Evolutionary conservation across 2,329 filamentous ascomycete genomes (phyloP).

Genomic region (Fusarium sp.): DNA sequence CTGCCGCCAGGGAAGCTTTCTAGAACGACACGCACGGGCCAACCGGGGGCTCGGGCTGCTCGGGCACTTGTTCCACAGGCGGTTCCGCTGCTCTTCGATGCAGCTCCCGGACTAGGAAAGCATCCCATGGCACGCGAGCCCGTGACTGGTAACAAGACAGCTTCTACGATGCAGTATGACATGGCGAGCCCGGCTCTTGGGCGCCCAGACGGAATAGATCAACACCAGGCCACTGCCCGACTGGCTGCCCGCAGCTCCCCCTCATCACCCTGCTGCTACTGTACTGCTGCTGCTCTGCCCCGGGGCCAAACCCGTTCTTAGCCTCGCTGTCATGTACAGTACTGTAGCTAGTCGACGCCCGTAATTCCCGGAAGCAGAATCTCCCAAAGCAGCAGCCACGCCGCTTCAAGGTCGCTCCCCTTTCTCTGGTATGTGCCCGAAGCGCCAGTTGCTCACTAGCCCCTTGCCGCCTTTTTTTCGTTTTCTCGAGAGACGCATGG

Average conservation of each 20-base stretch:
- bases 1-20: conserved; percentile 50
- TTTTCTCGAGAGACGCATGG: background rate
- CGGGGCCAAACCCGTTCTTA: conserved; percentile 14
- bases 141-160: too few relatives aligned
- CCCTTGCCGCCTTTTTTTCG: conserved; percentile 17
- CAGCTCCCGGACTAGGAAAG: conserved; percentile 47
- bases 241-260: too few relatives aligned
- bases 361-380: conserved; percentile 41
- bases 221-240: background rate
- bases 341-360: conserved; percentile 23
- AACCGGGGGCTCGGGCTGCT: conserved; percentile 24
- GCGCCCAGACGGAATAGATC: background rate
- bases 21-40: conserved; percentile 49
- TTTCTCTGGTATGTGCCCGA: conserved; percentile 35
- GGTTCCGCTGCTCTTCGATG: conserved; percentile 48
- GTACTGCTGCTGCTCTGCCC: background rate
- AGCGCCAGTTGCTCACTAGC: conserved; percentile 9
- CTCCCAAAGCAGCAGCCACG: conserved; percentile 35
- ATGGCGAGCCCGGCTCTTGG: background rate
- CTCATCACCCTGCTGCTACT: too few relatives aligned
- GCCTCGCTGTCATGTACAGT: conserved; percentile 7
- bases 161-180: background rate
- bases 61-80: conserved; percentile 46
- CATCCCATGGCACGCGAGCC: conserved; percentile 2
- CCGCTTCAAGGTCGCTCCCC: too few relatives aligned